Conservation (phyloP, 768 basidiomycete genomes). For the Leccinum fibrillosum region DNA sequence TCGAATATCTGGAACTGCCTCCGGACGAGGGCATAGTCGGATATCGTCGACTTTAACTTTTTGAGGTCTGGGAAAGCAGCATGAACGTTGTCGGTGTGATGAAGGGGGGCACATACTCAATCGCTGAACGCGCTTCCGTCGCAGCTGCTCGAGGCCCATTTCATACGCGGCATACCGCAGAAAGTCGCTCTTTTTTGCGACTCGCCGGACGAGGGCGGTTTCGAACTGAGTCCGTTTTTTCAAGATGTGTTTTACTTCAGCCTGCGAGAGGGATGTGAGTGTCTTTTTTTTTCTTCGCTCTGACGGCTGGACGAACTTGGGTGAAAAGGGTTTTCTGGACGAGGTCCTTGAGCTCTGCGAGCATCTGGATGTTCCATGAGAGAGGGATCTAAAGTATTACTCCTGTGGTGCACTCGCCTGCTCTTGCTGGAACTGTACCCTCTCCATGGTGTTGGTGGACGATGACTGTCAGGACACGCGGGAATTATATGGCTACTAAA, state of each 20-base stretch:
- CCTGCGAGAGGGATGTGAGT: conserved; percentile 34
- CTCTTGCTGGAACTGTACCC: conserved; percentile 93
- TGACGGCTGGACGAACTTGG: conserved; percentile 44
- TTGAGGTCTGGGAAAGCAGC: conserved; percentile 27
- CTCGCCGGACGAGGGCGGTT: conserved; percentile 75
- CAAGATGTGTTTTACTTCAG: conserved; percentile 82
- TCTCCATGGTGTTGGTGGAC: conserved; percentile 63
- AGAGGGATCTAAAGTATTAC: neutral
- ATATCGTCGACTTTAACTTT: conserved; percentile 53
- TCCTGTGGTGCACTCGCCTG: conserved; percentile 44
- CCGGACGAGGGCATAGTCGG: conserved; percentile 81
- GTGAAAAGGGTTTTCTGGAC: conserved; percentile 84
- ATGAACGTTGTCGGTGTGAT: neutral
- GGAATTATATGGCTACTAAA: neutral
- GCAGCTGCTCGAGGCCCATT: conserved; percentile 79
- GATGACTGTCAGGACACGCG: neutral
- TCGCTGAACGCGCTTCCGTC: conserved; percentile 70
- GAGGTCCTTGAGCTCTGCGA: conserved; percentile 92
- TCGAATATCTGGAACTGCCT: conserved; percentile 90
- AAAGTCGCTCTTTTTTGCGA: conserved; percentile 85
- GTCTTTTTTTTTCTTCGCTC: neutral
- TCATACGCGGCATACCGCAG: conserved; percentile 91
- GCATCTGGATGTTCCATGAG: conserved; percentile 55
- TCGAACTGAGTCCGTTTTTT: conserved; percentile 83
- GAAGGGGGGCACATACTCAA: conserved; percentile 48